Conservation (phyloP, 1,139 yeast genomes). For the Casaregolazyma suthepensis region DNA sequence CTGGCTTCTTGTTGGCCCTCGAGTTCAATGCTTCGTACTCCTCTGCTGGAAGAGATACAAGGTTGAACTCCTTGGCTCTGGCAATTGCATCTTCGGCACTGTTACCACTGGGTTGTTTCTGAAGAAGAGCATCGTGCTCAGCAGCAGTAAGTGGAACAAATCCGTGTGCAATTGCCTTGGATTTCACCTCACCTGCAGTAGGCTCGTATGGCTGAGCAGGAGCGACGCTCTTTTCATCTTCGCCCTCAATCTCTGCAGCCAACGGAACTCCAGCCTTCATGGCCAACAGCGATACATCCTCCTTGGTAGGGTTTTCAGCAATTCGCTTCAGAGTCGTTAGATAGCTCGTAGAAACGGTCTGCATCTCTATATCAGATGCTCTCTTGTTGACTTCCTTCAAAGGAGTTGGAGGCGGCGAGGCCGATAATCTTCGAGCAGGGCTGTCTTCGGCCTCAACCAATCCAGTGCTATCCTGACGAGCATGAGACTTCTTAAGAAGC, state of each 20-base stretch:
- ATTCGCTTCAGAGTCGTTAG: slow-evolving; percentile 29
- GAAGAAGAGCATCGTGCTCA: slow-evolving; percentile 20
- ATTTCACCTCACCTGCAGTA: slow-evolving; percentile 17
- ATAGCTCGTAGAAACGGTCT: slow-evolving; percentile 32
- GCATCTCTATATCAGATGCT: slow-evolving; percentile 24
- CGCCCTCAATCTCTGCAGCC: slow-evolving; percentile 10
- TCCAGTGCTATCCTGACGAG: slow-evolving; percentile 18
- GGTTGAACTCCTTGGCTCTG: slow-evolving; percentile 19
- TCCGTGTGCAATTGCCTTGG: slow-evolving; percentile 19
- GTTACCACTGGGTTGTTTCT: slow-evolving; percentile 28
- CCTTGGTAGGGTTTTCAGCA: slow-evolving; percentile 31
- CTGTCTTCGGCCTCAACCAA: slow-evolving; percentile 12
- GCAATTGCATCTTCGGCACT: slow-evolving; percentile 20
- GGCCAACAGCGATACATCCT: slow-evolving; percentile 29
- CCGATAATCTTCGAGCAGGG: slow-evolving; percentile 5
- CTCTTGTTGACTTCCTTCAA: slow-evolving; percentile 7
- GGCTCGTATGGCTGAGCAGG: slow-evolving; percentile 10
- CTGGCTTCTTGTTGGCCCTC: neutral
- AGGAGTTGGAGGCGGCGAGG: slow-evolving; percentile 8
- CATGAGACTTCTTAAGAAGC: slow-evolving; percentile 21
- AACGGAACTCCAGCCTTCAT: slow-evolving; percentile 24
- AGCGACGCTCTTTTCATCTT: neutral
- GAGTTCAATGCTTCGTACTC: slow-evolving; percentile 21
- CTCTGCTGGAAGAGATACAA: slow-evolving; percentile 16
- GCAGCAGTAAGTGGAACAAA: slow-evolving; percentile 16